Evolutionary conservation across 2,329 filamentous ascomycete genomes (phyloP), one percentile per base, ranked within the genome.

Genomic region (Ophiostoma pallidulum): DNA sequence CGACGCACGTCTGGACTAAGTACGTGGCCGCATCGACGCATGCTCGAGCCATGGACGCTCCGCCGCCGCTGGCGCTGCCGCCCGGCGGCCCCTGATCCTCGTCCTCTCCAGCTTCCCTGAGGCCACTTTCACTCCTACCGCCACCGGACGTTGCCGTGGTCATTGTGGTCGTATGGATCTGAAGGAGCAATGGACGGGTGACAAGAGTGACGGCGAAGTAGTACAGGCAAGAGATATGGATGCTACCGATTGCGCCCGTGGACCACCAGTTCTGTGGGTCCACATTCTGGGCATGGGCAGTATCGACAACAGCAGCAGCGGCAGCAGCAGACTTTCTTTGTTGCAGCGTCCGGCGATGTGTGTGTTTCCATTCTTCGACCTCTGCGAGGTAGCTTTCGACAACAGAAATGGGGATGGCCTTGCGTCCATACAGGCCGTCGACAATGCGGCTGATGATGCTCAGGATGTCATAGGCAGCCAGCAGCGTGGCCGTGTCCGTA

Each of bases 391-490:
- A 50, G 28, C 45, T 44, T 35, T 50, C 48, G 18, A 50, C 40
- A 8, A 47, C 22, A n/a, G 45, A 39, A 13, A 28, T 14, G 13
- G 48, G 16, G 8, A 47, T 29, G 13, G 48, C 18, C 10, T 8
- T 20, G 29, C 48, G 40, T 19, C 38, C 29, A 40, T 73, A 72
- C 0, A 74, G 49, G 0, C 60, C 62, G 4, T 65, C 61, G 4
- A 69, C 63, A 2, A 72, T 68, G 22, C 69, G 64, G 29, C 69
- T 68, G 3, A 74, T 62, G 8, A 73, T 67, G 4, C 64, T 56
- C 0, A 67, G 63, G 16, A 74, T 62, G 7, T 60, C 57, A 44
- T 69, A 71, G 1, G 67, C 66, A 0, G 69, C 63, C 24, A 66
- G 49, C 8, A 74, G 51, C 18, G 63, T 61, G 20, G 58, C 57